A percentile compares a stretch with the other conserved stretches of the same genome.
These are phyloP conservation scores for Tricholoma sp. DNA, from an alignment of 768 basidiomycete species.

Conservation along the genomic window DNA sequence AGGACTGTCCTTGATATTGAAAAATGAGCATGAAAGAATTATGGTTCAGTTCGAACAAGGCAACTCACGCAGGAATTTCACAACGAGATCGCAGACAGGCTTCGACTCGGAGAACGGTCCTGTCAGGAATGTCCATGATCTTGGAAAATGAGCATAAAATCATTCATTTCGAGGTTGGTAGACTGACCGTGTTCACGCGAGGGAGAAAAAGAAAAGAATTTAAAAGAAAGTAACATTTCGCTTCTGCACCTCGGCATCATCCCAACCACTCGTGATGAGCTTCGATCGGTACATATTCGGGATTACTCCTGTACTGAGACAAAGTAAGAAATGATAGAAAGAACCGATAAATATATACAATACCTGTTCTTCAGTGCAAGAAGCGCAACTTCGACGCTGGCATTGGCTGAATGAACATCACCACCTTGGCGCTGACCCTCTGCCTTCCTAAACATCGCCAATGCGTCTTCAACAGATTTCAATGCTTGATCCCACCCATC, in stretches of 20 bases:
- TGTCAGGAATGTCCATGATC: too few relatives aligned
- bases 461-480: neutral
- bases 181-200: neutral
- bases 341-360: neutral
- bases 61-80: too few relatives aligned
- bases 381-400: conserved; percentile 6
- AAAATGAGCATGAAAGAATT: too few relatives aligned
- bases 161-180: too few relatives aligned
- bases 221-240: too few relatives aligned
- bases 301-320: conserved; percentile 10
- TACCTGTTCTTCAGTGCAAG: conserved; percentile 11
- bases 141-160: too few relatives aligned
- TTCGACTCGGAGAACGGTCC: too few relatives aligned
- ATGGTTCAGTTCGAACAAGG: too few relatives aligned
- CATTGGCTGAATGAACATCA: conserved; percentile 9
- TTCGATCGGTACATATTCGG: conserved; percentile 5
- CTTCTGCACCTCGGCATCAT: conserved; percentile 9
- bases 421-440: conserved; percentile 2
- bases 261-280: conserved; percentile 10
- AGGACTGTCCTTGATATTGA: too few relatives aligned
- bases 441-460: neutral
- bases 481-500: neutral
- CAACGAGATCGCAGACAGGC: too few relatives aligned
- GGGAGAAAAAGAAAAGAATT: neutral
- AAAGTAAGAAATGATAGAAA: conserved; percentile 6